These are phyloP conservation scores for Sequoiadendron giganteum DNA, from an alignment of 75 land plant species.

Conservation along the genomic window DNA sequence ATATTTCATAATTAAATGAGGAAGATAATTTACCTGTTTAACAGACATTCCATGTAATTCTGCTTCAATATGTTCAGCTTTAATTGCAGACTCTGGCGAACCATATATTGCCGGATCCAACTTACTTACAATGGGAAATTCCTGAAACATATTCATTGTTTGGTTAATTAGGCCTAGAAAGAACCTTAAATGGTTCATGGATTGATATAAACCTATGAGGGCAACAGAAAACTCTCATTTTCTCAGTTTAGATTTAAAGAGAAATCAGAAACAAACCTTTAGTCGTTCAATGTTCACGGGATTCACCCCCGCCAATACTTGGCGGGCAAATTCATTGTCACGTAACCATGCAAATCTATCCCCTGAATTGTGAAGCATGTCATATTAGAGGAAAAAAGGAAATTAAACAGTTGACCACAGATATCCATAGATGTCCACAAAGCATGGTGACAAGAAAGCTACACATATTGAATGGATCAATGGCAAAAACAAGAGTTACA, in stretches of 20 bases:
- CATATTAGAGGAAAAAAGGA: not conserved
- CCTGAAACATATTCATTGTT: slow-evolving; percentile 23
- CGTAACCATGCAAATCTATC: slow-evolving; percentile 88
- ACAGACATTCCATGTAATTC: slow-evolving; percentile 67
- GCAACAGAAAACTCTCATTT: not conserved
- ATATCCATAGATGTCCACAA: not conserved
- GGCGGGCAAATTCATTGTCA: slow-evolving; percentile 82
- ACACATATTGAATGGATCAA: not conserved
- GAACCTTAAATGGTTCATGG: not conserved
- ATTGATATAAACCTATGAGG: not conserved
- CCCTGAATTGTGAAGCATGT: slow-evolving; percentile 31
- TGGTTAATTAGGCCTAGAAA: not conserved
- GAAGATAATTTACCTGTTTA: slow-evolving; percentile 47
- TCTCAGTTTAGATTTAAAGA: not conserved
- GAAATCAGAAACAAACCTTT: slow-evolving; percentile 40
- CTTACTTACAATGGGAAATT: slow-evolving; percentile 77
- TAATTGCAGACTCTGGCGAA: slow-evolving; percentile 76
- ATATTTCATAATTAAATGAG: not conserved
- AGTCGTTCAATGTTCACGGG: slow-evolving; percentile 73
- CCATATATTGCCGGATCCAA: slow-evolving; percentile 78
- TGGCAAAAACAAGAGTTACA: not conserved
- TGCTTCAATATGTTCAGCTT: slow-evolving; percentile 45
- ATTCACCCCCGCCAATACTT: slow-evolving; percentile 80
- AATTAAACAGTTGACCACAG: not conserved
- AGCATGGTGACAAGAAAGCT: not conserved